Percentiles rank a stretch among this genome's conserved stretches.
phyloP scores from a whole-genome alignment of 768 basidiomycete species.

The Tulasnella sp. region DNA sequence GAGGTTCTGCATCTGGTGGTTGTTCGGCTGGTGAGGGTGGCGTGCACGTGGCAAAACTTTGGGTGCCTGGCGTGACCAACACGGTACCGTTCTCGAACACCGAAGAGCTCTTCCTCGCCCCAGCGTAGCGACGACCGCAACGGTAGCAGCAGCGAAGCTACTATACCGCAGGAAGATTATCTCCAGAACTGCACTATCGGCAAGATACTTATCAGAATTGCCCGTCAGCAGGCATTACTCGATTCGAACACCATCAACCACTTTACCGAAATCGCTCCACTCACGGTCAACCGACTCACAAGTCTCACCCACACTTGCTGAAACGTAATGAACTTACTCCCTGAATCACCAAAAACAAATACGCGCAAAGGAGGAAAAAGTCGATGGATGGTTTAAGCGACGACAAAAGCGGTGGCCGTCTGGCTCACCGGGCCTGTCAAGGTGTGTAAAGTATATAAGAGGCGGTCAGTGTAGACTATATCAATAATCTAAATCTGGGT shows the following conservation, averaged over 20 bases:
- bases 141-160: not conserved
- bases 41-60: not conserved
- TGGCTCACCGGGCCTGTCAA: slow-evolving; percentile 77
- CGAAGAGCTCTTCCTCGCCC: not conserved
- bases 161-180: not conserved
- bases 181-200: not conserved
- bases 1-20: not conserved
- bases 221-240: not conserved
- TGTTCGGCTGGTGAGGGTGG: not conserved
- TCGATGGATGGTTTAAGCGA: slow-evolving; percentile 74
- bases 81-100: not conserved
- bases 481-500: not conserved
- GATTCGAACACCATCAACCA: not conserved
- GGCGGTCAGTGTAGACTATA: not conserved
- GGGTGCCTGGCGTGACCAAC: not conserved
- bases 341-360: slow-evolving; percentile 74
- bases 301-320: slow-evolving; percentile 81
- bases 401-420: slow-evolving; percentile 61
- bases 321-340: slow-evolving; percentile 68
- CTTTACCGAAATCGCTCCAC: slow-evolving; percentile 39
- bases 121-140: not conserved
- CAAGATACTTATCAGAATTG: not conserved
- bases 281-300: slow-evolving; percentile 73
- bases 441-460: slow-evolving; percentile 54
- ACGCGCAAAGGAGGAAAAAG: slow-evolving; percentile 60